Base-by-base conservation (phyloP, 1,284 basidiomycete genomes). In the Leccinum subfulvum region DNA sequence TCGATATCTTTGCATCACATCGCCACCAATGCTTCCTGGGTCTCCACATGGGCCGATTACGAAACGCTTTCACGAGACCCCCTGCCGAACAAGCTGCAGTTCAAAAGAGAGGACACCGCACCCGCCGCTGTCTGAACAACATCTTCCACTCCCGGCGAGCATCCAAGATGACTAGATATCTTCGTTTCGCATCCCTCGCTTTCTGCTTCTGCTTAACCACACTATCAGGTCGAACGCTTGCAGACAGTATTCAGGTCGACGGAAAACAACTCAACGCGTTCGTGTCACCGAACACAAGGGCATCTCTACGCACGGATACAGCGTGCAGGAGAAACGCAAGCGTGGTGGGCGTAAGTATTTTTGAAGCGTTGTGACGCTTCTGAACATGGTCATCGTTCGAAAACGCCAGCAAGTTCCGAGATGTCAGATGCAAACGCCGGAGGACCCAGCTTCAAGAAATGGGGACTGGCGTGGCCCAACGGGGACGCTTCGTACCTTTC, bases 1-100 rank as follows among this genome's bases (percentile, higher is more conserved):
- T 91, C 63, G 87, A 91, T 66, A 86, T 91, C 56, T 90, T 92
- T 69, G 74, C 87, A 33, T 85, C 87, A n/a, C 90, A 92, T 72
- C 84, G 85, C 58, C 84, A 86, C 67, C 90, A 92, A 72, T 86
- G 84, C 66, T 87, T 89, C 55, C 76, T 92, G 9, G 86, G 86
- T 57, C 75, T 90, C 57, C 82, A 90, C 71, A 83, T 87, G 71
- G 84, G 83, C 33, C 82, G 82, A 55, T 78, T 92, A 39, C 79
- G 85, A 35, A 85, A 86, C 55, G 86, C 83, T 41, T 77, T 89
- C 57, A 78, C 74, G 57, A 77, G 80, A 3, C 81, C 85, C 14
- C 60, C 73, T 3, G 68, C 79, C 56, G 85, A 90, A 65, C 11
- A 23, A 49, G 1, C 21, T 14, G 3, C 7, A 14, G 47, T 14